A percentile compares a stretch with the other conserved stretches of the same genome.
These are phyloP conservation scores for Thielaviopsis euricoi DNA, from an alignment of 2,329 filamentous ascomycete genomes.

Conservation along the genomic window DNA sequence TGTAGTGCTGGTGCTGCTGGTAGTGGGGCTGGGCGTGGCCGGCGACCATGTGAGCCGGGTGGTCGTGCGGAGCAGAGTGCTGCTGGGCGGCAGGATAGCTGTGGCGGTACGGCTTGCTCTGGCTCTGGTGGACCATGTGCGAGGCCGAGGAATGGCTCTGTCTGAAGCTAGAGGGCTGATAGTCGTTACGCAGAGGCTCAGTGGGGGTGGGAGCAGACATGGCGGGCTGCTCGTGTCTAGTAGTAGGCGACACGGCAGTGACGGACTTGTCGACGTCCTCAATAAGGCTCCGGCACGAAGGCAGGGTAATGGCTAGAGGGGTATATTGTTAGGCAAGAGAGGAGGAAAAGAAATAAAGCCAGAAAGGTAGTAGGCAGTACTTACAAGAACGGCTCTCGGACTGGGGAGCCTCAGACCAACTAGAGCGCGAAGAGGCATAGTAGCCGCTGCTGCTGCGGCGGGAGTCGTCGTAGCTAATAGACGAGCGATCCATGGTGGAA, in stretches of 20 bases:
- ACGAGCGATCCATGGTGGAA: neutral
- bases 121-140: neutral
- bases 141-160: neutral
- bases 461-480: neutral
- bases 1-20: neutral
- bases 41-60: too few relatives aligned
- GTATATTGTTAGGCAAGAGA: neutral
- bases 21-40: too few relatives aligned
- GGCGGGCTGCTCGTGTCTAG: neutral
- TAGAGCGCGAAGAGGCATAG: neutral
- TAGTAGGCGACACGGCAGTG: neutral
- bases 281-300: constrained; percentile 1
- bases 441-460: neutral
- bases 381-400: neutral
- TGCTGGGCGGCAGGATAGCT: too few relatives aligned
- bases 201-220: neutral
- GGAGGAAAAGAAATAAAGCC: neutral
- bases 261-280: neutral
- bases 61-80: too few relatives aligned
- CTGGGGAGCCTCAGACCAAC: neutral
- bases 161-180: neutral
- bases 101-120: neutral
- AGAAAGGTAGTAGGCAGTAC: neutral
- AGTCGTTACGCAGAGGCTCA: neutral
- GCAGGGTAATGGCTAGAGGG: constrained; percentile 1